Conservation (phyloP, 208 protist species). For the Acanthamoeba lenticulata region DNA sequence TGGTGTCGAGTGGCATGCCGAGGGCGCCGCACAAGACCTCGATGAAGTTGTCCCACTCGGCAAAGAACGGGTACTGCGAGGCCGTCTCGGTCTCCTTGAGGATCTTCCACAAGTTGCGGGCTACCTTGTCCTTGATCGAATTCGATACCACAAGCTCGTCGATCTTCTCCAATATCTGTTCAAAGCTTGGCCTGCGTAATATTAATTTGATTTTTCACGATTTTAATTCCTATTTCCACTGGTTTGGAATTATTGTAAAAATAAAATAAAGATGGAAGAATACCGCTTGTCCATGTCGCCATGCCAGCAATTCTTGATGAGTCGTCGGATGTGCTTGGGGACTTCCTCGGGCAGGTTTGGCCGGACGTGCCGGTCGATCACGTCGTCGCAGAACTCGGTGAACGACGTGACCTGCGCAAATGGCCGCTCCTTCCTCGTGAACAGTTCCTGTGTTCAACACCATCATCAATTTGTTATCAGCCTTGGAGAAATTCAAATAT, state of each 20-base stretch:
- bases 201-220: too few species aligned
- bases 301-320: conserved; percentile 51
- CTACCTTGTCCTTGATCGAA: conserved; percentile 31
- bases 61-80: background rate
- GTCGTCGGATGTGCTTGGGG: background rate
- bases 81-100: conserved; percentile 20
- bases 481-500: background rate
- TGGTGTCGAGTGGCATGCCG: background rate
- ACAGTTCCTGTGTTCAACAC: background rate
- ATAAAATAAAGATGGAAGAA: background rate
- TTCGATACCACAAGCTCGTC: conserved; percentile 22
- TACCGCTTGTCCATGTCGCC: conserved; percentile 48
- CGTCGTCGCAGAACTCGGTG: conserved; percentile 37
- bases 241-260: background rate
- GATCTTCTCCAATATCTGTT: conserved; percentile 11
- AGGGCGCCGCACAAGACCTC: conserved; percentile 37
- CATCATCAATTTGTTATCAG: background rate
- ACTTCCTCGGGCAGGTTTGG: background rate
- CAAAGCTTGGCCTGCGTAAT: conserved; percentile 44
- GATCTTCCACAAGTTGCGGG: conserved; percentile 50
- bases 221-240: too few species aligned
- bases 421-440: background rate
- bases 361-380: conserved; percentile 11
- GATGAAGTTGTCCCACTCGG: conserved; percentile 58
- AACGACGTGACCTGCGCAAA: conserved; percentile 46